These are phyloP conservation scores for Penicillium steckii DNA, from an alignment of 495 filamentous ascomycete genomes.

Conservation along the genomic window DNA sequence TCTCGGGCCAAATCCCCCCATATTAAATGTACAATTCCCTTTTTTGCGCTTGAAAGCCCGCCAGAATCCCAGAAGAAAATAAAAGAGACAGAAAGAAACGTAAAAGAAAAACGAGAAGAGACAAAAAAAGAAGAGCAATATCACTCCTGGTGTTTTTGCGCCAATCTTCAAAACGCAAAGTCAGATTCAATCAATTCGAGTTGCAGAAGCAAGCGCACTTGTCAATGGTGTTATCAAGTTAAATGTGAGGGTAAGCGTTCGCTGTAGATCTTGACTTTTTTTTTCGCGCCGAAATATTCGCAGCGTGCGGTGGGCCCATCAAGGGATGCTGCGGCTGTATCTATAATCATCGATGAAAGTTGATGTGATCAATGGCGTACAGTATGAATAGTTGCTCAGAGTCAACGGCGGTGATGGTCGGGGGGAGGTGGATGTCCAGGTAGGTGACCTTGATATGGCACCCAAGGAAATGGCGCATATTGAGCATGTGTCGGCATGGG, in stretches of 20 bases:
- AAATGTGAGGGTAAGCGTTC: not conserved
- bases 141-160: not conserved
- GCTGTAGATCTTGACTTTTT: not conserved
- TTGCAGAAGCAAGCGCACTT: not conserved
- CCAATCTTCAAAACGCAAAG: not conserved
- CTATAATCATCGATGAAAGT: not conserved
- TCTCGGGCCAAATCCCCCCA: not conserved
- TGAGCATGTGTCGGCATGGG: constrained; percentile 20
- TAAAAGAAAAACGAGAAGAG: not conserved
- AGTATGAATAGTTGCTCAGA: not conserved
- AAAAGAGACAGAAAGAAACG: not conserved
- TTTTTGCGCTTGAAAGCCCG: constrained; percentile 6
- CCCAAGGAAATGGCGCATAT: constrained; percentile 27
- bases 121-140: not conserved
- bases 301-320: not conserved
- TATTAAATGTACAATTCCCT: constrained; percentile 15
- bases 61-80: not conserved
- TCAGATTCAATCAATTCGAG: not conserved
- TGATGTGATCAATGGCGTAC: not conserved
- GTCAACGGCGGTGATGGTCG: not conserved
- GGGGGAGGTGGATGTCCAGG: not conserved
- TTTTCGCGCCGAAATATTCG: not conserved
- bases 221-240: not conserved
- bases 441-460: constrained; percentile 7
- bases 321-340: not conserved